phyloP scores from a whole-genome alignment of 495 filamentous ascomycete genomes.

The Evernia prunastri region DNA sequence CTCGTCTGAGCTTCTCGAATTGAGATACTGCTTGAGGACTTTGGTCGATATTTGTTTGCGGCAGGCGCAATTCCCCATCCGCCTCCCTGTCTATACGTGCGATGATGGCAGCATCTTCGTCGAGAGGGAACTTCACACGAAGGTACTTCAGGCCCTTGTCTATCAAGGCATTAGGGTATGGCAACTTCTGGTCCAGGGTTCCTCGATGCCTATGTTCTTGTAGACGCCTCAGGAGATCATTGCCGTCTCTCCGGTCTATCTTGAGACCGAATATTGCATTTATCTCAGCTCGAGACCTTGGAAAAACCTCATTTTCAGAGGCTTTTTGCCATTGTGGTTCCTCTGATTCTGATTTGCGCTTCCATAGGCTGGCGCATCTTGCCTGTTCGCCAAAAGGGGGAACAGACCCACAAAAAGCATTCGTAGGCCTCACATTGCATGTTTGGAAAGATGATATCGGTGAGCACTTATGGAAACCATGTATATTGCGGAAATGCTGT shows the following conservation, averaged over 20 bases:
- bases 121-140: constrained; percentile 58
- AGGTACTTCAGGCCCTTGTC: constrained; percentile 60
- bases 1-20: constrained; percentile 43
- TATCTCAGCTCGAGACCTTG: constrained; percentile 49
- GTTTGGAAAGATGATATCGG: neutral
- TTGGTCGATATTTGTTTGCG: constrained; percentile 38
- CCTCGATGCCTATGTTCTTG: constrained; percentile 71
- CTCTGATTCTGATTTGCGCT: neutral
- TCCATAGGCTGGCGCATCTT: constrained; percentile 16
- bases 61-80: constrained; percentile 35
- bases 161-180: constrained; percentile 33
- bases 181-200: constrained; percentile 56
- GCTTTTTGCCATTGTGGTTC: constrained; percentile 1
- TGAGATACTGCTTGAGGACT: constrained; percentile 41
- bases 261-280: constrained; percentile 54
- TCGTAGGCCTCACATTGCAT: neutral
- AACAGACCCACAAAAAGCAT: no score
- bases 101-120: constrained; percentile 64
- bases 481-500: constrained; percentile 2
- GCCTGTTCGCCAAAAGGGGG: neutral
- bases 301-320: constrained; percentile 19
- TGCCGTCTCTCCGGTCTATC: constrained; percentile 48
- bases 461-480: neutral
- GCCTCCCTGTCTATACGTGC: constrained; percentile 56
- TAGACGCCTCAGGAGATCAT: constrained; percentile 58